These are phyloP conservation scores for Saururus chinensis DNA, from an alignment of 164 flowering plant genomes.

Conservation along the genomic window DNA sequence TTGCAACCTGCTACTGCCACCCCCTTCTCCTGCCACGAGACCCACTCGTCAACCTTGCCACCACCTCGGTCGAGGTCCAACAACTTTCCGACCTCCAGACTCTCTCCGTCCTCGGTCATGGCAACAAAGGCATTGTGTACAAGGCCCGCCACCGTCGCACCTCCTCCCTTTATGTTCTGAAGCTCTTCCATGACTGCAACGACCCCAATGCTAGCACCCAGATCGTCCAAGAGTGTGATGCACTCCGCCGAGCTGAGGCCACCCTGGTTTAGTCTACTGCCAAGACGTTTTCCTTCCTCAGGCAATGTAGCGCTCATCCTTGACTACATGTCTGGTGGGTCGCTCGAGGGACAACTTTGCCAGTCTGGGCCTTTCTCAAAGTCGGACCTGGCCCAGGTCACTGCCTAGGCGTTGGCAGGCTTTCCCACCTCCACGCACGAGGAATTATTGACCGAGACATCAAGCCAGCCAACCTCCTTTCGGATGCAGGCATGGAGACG, in stretches of 20 bases:
- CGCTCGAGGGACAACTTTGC: conserved; percentile 43
- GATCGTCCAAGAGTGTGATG: conserved; percentile 36
- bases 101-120: conserved; percentile 54
- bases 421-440: too few species aligned
- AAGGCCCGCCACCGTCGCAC: conserved; percentile 49
- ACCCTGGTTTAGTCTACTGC: conserved; percentile 39
- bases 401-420: too few species aligned
- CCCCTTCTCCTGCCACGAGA: conserved; percentile 2
- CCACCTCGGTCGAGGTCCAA: too few species aligned
- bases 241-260: conserved; percentile 58
- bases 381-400: conserved; percentile 62
- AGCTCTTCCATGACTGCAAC: conserved; percentile 33
- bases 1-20: background rate
- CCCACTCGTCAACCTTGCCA: too few species aligned
- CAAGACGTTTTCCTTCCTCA: conserved; percentile 20
- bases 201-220: conserved; percentile 40
- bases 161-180: conserved; percentile 41
- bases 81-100: conserved; percentile 37
- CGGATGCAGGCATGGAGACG: too few species aligned
- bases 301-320: conserved; percentile 43
- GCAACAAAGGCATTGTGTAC: conserved; percentile 76
- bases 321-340: conserved; percentile 65
- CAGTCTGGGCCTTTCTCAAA: conserved; percentile 45
- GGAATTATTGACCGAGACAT: too few species aligned
- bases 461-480: too few species aligned